Conservation (phyloP, 2,329 filamentous ascomycete species). For the Talaromyces sp. region DNA sequence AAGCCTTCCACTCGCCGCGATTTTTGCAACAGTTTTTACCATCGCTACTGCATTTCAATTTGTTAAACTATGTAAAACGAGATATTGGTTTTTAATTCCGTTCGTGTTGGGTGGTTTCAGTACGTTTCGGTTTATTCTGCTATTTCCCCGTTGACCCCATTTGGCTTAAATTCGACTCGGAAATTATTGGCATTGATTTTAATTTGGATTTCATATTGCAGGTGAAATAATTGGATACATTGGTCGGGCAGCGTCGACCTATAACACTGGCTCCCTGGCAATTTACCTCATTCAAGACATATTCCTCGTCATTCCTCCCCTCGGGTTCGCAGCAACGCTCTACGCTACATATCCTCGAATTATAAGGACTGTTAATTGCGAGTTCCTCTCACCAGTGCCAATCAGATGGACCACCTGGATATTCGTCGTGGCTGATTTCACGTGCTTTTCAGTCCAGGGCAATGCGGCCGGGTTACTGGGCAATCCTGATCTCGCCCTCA, state of each 20-base stretch:
- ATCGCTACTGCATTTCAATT: neutral
- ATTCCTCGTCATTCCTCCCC: conserved; percentile 7
- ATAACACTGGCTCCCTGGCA: neutral
- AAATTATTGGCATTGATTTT: neutral
- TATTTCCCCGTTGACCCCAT: neutral
- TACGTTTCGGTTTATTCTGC: neutral
- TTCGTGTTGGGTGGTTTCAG: conserved; percentile 7
- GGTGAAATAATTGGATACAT: conserved; percentile 8
- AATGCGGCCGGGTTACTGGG: conserved; percentile 2
- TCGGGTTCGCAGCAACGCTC: conserved; percentile 7
- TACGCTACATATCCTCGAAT: conserved; percentile 7
- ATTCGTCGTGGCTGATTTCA: conserved; percentile 6
- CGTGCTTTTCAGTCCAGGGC: conserved; percentile 4
- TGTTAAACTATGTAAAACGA: neutral
- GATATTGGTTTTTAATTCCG: conserved; percentile 4
- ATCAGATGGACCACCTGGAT: conserved; percentile 1
- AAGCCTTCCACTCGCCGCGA: conserved; percentile 1
- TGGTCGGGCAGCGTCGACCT: conserved; percentile 3
- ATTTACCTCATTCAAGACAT: conserved; percentile 6
- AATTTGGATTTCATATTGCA: neutral
- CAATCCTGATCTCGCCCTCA: neutral
- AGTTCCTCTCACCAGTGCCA: neutral
- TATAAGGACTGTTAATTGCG: neutral
- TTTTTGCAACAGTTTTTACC: neutral
- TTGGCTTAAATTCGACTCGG: neutral